Conservation (phyloP, 2,329 filamentous ascomycete genomes). For the Hawksworthiomyces lignivorus region DNA sequence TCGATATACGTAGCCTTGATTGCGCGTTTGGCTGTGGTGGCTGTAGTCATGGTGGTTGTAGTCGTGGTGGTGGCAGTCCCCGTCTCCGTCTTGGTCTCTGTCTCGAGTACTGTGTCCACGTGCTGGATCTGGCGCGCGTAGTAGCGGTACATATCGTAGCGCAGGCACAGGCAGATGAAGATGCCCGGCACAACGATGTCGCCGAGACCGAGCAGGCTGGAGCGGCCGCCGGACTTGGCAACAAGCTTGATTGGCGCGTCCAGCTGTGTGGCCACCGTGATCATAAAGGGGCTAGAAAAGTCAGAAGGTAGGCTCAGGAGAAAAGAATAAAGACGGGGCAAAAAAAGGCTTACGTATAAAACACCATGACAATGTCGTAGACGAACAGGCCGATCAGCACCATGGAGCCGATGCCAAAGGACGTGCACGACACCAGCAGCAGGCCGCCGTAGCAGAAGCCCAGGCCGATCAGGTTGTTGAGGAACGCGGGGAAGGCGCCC, state of each 20-base stretch:
- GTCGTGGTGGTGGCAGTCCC: slow-evolving; percentile 24
- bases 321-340: background rate
- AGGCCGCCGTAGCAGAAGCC: slow-evolving; percentile 79
- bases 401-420: slow-evolving; percentile 71
- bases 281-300: slow-evolving; percentile 62
- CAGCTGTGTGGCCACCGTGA: slow-evolving; percentile 78
- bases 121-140: slow-evolving; percentile 62
- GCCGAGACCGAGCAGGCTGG: slow-evolving; percentile 83
- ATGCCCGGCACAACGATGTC: slow-evolving; percentile 91
- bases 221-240: slow-evolving; percentile 59
- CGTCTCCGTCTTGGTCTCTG: slow-evolving; percentile 19
- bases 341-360: slow-evolving; percentile 58
- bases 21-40: slow-evolving; percentile 30
- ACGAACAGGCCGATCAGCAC: slow-evolving; percentile 77
- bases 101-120: slow-evolving; percentile 28
- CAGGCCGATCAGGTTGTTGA: slow-evolving; percentile 83
- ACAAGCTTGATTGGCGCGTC: slow-evolving; percentile 91
- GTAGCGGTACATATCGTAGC: slow-evolving; percentile 84
- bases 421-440: slow-evolving; percentile 80
- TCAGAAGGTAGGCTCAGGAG: background rate
- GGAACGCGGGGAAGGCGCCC: slow-evolving; percentile 24
- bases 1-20: slow-evolving; percentile 47
- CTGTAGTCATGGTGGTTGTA: slow-evolving; percentile 24
- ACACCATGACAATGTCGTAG: slow-evolving; percentile 92
- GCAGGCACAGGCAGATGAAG: slow-evolving; percentile 76